phyloP scores from a whole-genome alignment of 225 moss, liverwort and hornwort genomes.

The Ulota crispa region DNA sequence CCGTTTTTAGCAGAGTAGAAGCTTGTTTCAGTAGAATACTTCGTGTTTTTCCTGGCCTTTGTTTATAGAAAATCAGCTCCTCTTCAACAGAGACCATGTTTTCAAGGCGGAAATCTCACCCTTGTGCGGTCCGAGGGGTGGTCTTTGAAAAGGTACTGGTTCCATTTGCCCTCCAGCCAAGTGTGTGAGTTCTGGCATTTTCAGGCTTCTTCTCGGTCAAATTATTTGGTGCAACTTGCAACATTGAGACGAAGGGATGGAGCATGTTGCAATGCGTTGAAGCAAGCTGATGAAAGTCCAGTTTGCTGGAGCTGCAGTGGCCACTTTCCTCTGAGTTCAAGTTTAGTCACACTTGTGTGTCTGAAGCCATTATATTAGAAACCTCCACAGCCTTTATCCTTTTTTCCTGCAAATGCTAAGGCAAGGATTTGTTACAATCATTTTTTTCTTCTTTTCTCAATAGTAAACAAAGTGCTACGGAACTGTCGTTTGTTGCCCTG shows the following conservation, averaged over 20 bases:
- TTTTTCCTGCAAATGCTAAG: slow-evolving; percentile 4
- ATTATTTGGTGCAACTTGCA: background rate
- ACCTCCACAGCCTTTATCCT: slow-evolving; percentile 1
- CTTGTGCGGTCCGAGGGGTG: slow-evolving; percentile 7
- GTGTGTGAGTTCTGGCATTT: slow-evolving; percentile 4
- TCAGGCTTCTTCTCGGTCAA: background rate
- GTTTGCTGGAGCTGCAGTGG: slow-evolving; percentile 17
- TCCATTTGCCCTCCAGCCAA: background rate
- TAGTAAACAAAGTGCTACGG: background rate
- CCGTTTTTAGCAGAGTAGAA: slow-evolving; percentile 68
- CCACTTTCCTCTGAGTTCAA: background rate
- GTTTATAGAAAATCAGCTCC: slow-evolving; percentile 12
- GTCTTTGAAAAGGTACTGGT: background rate
- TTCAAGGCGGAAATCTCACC: background rate
- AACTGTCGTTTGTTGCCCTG: background rate
- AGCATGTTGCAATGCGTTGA: background rate
- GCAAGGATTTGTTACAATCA: background rate
- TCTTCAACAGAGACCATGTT: background rate
- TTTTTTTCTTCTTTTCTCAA: slow-evolving; percentile 7
- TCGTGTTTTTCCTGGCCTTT: background rate
- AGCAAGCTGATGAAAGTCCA: slow-evolving; percentile 12
- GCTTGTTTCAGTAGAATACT: slow-evolving; percentile 11
- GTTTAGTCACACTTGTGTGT: background rate
- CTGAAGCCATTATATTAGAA: slow-evolving; percentile 9
- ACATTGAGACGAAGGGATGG: background rate